Percentiles rank a stretch among this genome's conserved stretches.
phyloP scores from a whole-genome alignment of 2,329 filamentous ascomycete genomes.

The Paecilomyces niveus region DNA sequence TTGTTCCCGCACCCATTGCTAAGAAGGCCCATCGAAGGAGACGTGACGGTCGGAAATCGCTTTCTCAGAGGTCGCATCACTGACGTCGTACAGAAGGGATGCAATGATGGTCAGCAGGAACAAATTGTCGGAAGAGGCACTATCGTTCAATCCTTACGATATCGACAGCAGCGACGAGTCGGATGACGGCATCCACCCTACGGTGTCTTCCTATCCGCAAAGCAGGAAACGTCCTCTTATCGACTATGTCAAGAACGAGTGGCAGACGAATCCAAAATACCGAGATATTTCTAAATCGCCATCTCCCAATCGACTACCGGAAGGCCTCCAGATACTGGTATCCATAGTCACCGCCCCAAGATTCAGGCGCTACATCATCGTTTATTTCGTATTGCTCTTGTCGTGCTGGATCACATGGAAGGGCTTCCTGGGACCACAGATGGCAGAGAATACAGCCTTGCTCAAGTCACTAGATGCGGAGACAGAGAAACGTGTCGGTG shows the following conservation, averaged over 20 bases:
- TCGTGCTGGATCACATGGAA: constrained; percentile 27
- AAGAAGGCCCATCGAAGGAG: background rate
- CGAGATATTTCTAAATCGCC: constrained; percentile 9
- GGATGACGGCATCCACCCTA: constrained; percentile 12
- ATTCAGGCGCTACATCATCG: constrained; percentile 32
- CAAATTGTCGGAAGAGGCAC: background rate
- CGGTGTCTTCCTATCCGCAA: constrained; percentile 6
- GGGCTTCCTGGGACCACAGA: constrained; percentile 20
- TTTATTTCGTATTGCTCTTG: constrained; percentile 26
- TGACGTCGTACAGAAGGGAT: background rate
- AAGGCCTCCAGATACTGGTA: constrained; percentile 18
- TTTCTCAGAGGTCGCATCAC: background rate
- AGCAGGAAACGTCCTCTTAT: constrained; percentile 26
- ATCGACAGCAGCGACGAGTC: constrained; percentile 10
- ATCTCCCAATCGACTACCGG: constrained; percentile 11
- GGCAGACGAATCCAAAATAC: constrained; percentile 23
- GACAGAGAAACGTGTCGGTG: constrained; percentile 19
- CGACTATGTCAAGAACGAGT: constrained; percentile 32
- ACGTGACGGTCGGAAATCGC: background rate
- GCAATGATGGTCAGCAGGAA: background rate
- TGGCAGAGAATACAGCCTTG: constrained; percentile 25
- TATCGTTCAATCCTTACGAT: background rate
- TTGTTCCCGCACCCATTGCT: background rate
- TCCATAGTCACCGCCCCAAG: constrained; percentile 33
- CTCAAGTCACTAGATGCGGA: constrained; percentile 23